These are phyloP conservation scores for Anthracocystis setariae DNA, from an alignment of 1,284 basidiomycete genomes.

Conservation along the genomic window DNA sequence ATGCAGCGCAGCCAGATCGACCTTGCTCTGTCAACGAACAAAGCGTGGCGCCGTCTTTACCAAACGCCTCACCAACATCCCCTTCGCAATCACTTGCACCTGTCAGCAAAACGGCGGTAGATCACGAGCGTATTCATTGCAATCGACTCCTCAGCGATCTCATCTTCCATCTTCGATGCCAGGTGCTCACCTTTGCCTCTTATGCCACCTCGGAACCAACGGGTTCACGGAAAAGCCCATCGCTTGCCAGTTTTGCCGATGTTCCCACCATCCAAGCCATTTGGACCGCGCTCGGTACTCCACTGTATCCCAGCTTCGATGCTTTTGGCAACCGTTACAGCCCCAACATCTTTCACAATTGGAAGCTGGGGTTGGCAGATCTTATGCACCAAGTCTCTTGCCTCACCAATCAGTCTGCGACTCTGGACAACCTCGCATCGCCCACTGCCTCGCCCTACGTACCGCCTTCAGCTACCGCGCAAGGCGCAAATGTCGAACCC, in stretches of 20 bases:
- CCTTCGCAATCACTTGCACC: slow-evolving; percentile 7
- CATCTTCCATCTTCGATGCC: slow-evolving; percentile 32
- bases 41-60: too few relatives aligned
- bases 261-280: slow-evolving; percentile 31
- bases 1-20: too few relatives aligned
- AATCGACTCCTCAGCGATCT: slow-evolving; percentile 30
- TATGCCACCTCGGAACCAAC: background rate
- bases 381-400: slow-evolving; percentile 34
- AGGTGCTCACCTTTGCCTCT: slow-evolving; percentile 17
- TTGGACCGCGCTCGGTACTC: slow-evolving; percentile 22
- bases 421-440: slow-evolving; percentile 1
- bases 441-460: too few relatives aligned
- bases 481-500: background rate
- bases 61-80: slow-evolving; percentile 1
- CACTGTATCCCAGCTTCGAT: slow-evolving; percentile 27
- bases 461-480: background rate
- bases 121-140: slow-evolving; percentile 29
- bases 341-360: slow-evolving; percentile 37
- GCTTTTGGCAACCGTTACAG: slow-evolving; percentile 30
- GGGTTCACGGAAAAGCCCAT: background rate
- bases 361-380: slow-evolving; percentile 36
- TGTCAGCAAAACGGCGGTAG: background rate
- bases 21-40: background rate
- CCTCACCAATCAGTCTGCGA: slow-evolving; percentile 13
- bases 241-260: slow-evolving; percentile 11